Evolutionary conservation across 129 eudicot genomes (phyloP), one percentile per base, ranked within the genome.

Genomic region (Rutidosis leptorrhynchoides): DNA sequence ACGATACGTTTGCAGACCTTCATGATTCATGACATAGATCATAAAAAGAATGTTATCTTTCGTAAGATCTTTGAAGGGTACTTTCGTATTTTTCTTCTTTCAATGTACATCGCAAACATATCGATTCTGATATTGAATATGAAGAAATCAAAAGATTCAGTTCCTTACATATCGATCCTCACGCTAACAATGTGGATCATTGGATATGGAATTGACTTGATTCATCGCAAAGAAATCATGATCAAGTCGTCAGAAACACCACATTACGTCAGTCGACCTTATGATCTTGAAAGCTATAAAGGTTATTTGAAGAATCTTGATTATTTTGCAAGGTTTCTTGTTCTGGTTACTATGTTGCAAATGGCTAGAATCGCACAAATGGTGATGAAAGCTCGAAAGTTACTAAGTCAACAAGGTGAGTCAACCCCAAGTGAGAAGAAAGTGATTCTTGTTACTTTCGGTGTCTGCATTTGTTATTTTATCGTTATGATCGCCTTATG

Each of bases 1-100:
- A 29, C 81, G 12, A 62, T 76, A 32, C 20, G 24, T 45, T 59
- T 80, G 62, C 62, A 33, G 3, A 67, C 78, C 9, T 71, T 65
- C 55, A 65, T 52, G 75, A 19, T 76, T 61, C 51, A 11, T n/a
- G 76, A 71, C 62, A 43, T 11, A 20, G 61, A 52, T 15, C 70
- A 80, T 66, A 67, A 53, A 46, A n/a, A 69, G 9, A 28, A 71
- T 45, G 75, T 61, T 42, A 33, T 65, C 28, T 76, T 76, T 52
- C 71, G 75, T 26, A 51, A 70, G 46, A 19, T 65, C 23, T 71
- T 80, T 57, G 75, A 80, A 67, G 75, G 80, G 52, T 69, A 64
- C 45, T 74, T 75, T 11, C 63, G 67, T 48, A 65, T 69, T 75
- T 66, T 76, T n/a, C 60, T 80, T 68, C 63, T 80, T 68, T 51